phyloP scores from a whole-genome alignment of 1,139 yeast species.

The Lodderomyces metapsilosis region DNA sequence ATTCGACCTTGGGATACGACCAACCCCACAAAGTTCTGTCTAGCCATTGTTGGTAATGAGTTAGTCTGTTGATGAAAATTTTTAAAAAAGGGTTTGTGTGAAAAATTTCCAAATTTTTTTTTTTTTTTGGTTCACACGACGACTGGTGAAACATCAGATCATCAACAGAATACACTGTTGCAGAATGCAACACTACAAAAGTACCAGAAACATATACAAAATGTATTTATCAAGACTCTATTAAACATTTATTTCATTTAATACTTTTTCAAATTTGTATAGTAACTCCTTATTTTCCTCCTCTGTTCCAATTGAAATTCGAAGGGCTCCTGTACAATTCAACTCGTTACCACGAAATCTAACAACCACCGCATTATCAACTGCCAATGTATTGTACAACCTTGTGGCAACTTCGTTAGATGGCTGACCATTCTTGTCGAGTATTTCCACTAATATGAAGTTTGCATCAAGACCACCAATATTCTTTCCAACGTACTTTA shows the following conservation, averaged over 20 bases:
- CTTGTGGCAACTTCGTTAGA: constrained; percentile 66
- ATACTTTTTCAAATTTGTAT: constrained; percentile 38
- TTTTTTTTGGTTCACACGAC: constrained; percentile 1
- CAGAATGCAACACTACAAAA: too few relatives aligned
- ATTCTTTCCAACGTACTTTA: constrained; percentile 66
- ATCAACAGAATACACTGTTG: too few relatives aligned
- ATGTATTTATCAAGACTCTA: not conserved
- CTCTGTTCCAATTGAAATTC: constrained; percentile 83
- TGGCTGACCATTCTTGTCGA: constrained; percentile 61
- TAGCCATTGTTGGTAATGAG: constrained; percentile 60
- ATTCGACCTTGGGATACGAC: constrained; percentile 95
- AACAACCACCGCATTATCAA: constrained; percentile 72
- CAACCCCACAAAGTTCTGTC: constrained; percentile 87
- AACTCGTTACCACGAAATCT: constrained; percentile 88
- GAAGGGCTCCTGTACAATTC: constrained; percentile 82
- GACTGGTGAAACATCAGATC: constrained; percentile 1
- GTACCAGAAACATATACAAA: too few relatives aligned
- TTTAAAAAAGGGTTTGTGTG: too few relatives aligned
- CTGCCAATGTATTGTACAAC: constrained; percentile 70
- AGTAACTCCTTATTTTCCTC: constrained; percentile 66
- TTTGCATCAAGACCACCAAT: constrained; percentile 91
- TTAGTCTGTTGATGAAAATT: not conserved
- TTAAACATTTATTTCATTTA: constrained; percentile 11
- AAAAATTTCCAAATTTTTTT: not conserved
- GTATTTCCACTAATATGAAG: constrained; percentile 71